Percentiles rank a stretch among this genome's conserved stretches.
phyloP scores from a whole-genome alignment of 805 yeast genomes.

The Candida stauntonica region DNA sequence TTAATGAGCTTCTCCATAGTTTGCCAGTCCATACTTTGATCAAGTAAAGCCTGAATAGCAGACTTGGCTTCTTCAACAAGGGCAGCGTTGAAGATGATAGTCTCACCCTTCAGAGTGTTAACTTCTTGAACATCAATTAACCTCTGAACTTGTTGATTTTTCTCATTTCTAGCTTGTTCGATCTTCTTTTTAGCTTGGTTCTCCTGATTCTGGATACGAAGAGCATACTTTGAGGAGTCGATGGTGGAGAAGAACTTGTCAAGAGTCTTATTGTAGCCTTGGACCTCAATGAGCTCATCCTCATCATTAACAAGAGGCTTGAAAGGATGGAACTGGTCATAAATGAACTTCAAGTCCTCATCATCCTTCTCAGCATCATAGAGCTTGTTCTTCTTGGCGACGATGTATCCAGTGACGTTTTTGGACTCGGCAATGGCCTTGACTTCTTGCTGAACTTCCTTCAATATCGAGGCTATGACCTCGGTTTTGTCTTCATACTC shows the following conservation, averaged over 20 bases:
- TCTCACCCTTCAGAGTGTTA: conserved; percentile 66
- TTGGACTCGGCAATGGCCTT: conserved; percentile 31
- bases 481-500: conserved; percentile 27
- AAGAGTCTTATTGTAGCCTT: conserved; percentile 75
- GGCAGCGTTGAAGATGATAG: conserved; percentile 65
- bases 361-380: conserved; percentile 38
- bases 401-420: conserved; percentile 54
- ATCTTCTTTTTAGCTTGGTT: conserved; percentile 70
- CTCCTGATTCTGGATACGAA: conserved; percentile 72
- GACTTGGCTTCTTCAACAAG: conserved; percentile 66
- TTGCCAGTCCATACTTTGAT: conserved; percentile 92
- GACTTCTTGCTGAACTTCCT: conserved; percentile 43
- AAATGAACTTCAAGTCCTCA: conserved; percentile 44
- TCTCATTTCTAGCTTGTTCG: conserved; percentile 70
- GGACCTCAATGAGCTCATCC: conserved; percentile 38
- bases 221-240: conserved; percentile 73
- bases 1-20: conserved; percentile 73
- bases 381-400: conserved; percentile 54
- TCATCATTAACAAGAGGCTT: conserved; percentile 41
- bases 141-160: conserved; percentile 62
- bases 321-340: conserved; percentile 71
- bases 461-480: conserved; percentile 39
- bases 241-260: conserved; percentile 82
- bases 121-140: conserved; percentile 57
- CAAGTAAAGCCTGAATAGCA: conserved; percentile 61